Evolutionary conservation across 331 rosid species (phyloP), one percentile per base, ranked within the genome.

Genomic region (Malus hybrid): DNA sequence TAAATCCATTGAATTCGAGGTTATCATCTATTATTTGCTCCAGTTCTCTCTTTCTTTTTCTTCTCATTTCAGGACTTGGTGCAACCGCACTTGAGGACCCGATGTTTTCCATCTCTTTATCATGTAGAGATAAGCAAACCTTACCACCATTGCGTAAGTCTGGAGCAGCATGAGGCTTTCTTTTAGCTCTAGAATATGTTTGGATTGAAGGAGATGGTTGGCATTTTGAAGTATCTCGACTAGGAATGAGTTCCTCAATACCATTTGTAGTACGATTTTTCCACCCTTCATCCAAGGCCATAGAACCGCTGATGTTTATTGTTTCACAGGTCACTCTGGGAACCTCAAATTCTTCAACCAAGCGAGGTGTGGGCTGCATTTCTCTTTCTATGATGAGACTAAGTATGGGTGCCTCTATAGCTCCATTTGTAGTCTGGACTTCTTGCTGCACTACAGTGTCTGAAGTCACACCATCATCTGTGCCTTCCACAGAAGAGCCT

Each of bases 1-100:
- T 86, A 74, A 85, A 95, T 69, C 85, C 88, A 68, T 20, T 24
- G 80, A 74, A 79, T 71, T 54, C 54, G 6, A 71, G 29, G 65
- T 69, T 78, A 68, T 54, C 69, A 71, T 86, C 80, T 22, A 69
- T 70, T 33, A 82, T 50, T 69, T 55, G 84, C 69, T 90, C 93
- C 73, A 72, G 20, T 65, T 85, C 83, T 77, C 87, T 89, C 78
- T 78, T 88, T 76, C 87, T 83, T 85, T 83, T 89, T 69, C 83
- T 67, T 74, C 19, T 65, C 36, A 74, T 83, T 44, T 33, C 75
- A 10, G 73, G 19, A 70, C 73, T 81, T 66, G 81, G 82, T 52
- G 57, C 20, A 16, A 52, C 82, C 61, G 76, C 65, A 18, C 73
- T 32, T 28, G 74, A 79, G 64, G 85, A 79, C 61, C 85, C 81